phyloP scores from a whole-genome alignment of 1,139 yeast genomes.

The Diutina catenulata region DNA sequence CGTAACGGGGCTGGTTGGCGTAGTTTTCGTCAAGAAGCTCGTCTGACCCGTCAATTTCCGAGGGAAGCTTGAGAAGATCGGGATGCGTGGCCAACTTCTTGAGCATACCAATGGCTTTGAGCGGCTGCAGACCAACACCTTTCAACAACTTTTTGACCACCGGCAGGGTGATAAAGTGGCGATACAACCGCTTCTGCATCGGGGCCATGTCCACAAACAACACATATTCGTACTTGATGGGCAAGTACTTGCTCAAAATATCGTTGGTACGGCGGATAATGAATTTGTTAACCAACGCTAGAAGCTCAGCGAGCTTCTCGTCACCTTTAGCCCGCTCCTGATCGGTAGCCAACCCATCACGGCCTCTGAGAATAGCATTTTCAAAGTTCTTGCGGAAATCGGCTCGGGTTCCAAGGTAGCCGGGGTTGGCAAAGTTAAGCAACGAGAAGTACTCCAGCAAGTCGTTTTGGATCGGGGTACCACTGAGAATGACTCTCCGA shows the following conservation, averaged over 20 bases:
- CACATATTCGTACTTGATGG: constrained; percentile 93
- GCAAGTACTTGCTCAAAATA: constrained; percentile 82
- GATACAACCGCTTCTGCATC: constrained; percentile 60
- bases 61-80: constrained; percentile 64
- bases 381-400: constrained; percentile 86
- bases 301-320: constrained; percentile 54
- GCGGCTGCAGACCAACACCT: constrained; percentile 46
- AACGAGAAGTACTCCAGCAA: constrained; percentile 88
- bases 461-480: constrained; percentile 97
- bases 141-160: constrained; percentile 60
- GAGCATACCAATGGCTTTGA: constrained; percentile 79
- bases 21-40: constrained; percentile 67
- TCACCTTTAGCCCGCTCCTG: constrained; percentile 67
- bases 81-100: constrained; percentile 94
- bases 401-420: constrained; percentile 69
- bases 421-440: constrained; percentile 90
- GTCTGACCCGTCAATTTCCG: constrained; percentile 62
- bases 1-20: constrained; percentile 21
- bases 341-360: constrained; percentile 88
- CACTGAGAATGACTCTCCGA: constrained; percentile 85
- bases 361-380: constrained; percentile 63
- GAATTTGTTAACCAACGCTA: constrained; percentile 72
- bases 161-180: constrained; percentile 70
- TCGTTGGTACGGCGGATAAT: constrained; percentile 95
- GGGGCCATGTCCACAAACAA: constrained; percentile 79